A percentile compares a stretch with the other conserved stretches of the same genome.
Evolutionary conservation across 129 eudicot species (phyloP).

Genomic region (Oenanthe sinensis): DNA sequence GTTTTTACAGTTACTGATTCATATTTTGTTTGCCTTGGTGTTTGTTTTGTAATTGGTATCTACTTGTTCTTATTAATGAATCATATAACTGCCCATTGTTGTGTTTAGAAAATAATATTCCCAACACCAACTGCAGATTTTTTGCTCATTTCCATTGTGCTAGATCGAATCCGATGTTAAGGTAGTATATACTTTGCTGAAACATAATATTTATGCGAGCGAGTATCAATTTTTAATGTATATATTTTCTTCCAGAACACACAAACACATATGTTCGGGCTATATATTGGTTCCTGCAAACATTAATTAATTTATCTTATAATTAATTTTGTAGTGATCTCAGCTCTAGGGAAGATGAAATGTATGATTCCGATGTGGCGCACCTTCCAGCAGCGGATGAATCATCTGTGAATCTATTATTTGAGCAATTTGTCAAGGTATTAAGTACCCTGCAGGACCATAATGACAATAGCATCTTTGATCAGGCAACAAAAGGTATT

Average conservation of each 20-base stretch:
- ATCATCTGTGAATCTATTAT: neutral
- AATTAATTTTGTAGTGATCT: neutral
- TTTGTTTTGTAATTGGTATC: too few species aligned
- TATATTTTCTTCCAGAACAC: too few species aligned
- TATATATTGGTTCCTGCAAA: too few species aligned
- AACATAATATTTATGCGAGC: neutral
- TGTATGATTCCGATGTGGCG: neutral
- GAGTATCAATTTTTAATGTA: too few species aligned
- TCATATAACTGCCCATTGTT: too few species aligned
- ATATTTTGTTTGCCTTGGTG: too few species aligned
- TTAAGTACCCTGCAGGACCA: neutral
- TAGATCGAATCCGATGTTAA: neutral
- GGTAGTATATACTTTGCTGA: neutral
- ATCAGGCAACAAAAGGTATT: neutral
- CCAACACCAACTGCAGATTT: neutral
- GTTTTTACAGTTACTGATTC: too few species aligned
- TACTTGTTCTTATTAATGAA: too few species aligned
- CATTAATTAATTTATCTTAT: neutral
- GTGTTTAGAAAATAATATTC: too few species aligned
- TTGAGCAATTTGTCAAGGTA: neutral
- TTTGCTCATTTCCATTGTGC: neutral
- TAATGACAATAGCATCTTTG: neutral
- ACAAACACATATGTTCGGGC: too few species aligned
- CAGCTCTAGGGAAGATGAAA: neutral
- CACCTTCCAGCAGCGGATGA: neutral